Conservation (phyloP, 2,329 filamentous ascomycete genomes). For the Penicillium sp. region DNA sequence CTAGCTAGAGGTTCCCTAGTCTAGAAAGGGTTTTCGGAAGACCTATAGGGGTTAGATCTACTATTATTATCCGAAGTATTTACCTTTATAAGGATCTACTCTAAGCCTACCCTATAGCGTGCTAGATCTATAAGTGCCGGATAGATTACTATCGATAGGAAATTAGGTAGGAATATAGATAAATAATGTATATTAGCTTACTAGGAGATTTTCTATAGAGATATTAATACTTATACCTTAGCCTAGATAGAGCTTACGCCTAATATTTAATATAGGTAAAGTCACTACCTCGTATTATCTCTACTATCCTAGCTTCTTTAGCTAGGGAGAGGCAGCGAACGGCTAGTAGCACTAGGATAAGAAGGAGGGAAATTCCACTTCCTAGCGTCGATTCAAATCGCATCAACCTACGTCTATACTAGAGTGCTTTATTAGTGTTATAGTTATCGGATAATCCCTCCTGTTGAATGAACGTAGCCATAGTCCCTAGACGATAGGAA, state of each 20-base stretch:
- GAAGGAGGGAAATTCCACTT: neutral
- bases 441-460: neutral
- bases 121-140: neutral
- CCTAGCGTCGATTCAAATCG: neutral
- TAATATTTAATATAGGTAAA: neutral
- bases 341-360: neutral
- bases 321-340: neutral
- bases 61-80: neutral
- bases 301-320: neutral
- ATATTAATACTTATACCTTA: neutral
- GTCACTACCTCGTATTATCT: neutral
- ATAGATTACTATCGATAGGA: neutral
- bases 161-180: neutral
- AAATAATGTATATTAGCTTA: neutral
- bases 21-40: neutral
- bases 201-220: neutral
- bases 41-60: neutral
- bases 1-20: neutral
- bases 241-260: neutral
- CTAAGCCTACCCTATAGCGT: neutral
- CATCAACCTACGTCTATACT: neutral
- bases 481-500: neutral
- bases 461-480: neutral
- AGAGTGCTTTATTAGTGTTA: neutral
- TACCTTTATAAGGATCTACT: neutral